A percentile compares a stretch with the other conserved stretches of the same genome.
phyloP scores from a whole-genome alignment of 129 eudicot genomes.

The Flaveria trinervia region DNA sequence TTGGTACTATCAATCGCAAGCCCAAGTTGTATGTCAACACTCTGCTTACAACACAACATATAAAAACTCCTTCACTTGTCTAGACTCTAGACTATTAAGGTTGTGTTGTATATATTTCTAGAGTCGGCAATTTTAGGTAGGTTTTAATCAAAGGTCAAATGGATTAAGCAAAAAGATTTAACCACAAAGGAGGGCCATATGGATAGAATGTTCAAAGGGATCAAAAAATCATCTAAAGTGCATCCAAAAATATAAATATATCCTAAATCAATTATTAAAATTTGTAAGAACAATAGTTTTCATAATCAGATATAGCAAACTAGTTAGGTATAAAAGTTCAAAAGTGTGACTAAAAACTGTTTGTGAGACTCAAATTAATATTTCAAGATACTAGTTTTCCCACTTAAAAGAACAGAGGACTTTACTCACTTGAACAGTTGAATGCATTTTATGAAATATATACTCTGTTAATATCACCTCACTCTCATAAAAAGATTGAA shows the following conservation, averaged over 20 bases:
- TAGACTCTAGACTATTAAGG: neutral
- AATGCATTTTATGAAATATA: too few species aligned
- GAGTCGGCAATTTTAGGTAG: neutral
- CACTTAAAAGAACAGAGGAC: too few species aligned
- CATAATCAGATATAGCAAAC: neutral
- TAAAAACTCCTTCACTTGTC: slow-evolving; percentile 7
- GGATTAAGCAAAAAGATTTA: too few species aligned
- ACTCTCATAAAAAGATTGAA: neutral
- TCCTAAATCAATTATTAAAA: neutral
- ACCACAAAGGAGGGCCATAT: neutral
- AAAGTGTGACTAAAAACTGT: neutral
- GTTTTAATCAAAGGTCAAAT: neutral
- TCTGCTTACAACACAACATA: slow-evolving; percentile 40
- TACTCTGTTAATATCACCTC: too few species aligned
- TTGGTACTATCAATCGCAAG: slow-evolving; percentile 97
- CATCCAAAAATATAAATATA: neutral
- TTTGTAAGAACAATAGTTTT: neutral
- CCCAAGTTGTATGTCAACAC: slow-evolving; percentile 98
- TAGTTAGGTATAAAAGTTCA: neutral
- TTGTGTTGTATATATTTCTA: neutral
- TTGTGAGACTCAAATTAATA: neutral
- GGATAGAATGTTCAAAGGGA: neutral
- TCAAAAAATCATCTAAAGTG: neutral
- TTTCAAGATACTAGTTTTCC: too few species aligned
- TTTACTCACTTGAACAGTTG: too few species aligned